phyloP scores from a whole-genome alignment of 2,329 filamentous ascomycete genomes.

The Cadophora gregata region DNA sequence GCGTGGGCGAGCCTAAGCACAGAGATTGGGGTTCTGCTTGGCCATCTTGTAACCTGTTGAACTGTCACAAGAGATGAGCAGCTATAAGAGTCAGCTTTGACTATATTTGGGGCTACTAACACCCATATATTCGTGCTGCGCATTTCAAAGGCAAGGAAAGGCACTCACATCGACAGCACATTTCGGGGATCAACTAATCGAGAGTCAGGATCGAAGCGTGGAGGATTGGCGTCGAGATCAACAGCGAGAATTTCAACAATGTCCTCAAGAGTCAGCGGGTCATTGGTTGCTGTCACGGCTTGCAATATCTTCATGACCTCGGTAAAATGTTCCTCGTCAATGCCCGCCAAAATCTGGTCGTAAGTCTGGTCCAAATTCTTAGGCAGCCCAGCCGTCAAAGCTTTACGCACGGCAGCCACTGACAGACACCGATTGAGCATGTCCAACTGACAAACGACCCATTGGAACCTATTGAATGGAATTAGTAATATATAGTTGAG shows the following conservation, averaged over 20 bases:
- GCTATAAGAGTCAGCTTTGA: conserved; percentile 14
- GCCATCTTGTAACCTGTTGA: conserved; percentile 10
- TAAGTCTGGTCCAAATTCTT: conserved; percentile 46
- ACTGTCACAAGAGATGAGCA: conserved; percentile 33
- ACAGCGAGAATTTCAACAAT: conserved; percentile 42
- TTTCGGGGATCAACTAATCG: conserved; percentile 45
- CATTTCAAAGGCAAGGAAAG: too few relatives aligned
- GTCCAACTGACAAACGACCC: conserved; percentile 46
- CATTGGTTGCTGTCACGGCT: conserved; percentile 35
- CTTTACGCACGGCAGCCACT: conserved; percentile 36
- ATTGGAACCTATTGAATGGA: conserved; percentile 43
- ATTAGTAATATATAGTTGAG: background rate
- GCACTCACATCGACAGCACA: conserved; percentile 17
- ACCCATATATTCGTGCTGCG: background rate
- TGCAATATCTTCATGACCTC: conserved; percentile 37
- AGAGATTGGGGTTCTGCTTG: conserved; percentile 5
- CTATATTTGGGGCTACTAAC: background rate
- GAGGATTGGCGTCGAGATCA: conserved; percentile 34
- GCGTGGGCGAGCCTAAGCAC: conserved; percentile 34
- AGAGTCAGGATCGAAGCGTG: conserved; percentile 44
- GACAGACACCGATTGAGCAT: conserved; percentile 37
- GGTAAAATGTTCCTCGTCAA: conserved; percentile 31
- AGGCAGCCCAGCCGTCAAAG: conserved; percentile 43
- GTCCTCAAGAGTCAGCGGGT: conserved; percentile 38
- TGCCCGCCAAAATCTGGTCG: conserved; percentile 43